Base-by-base conservation (phyloP, 1,139 yeast species). In the Taiozyma onychis region DNA sequence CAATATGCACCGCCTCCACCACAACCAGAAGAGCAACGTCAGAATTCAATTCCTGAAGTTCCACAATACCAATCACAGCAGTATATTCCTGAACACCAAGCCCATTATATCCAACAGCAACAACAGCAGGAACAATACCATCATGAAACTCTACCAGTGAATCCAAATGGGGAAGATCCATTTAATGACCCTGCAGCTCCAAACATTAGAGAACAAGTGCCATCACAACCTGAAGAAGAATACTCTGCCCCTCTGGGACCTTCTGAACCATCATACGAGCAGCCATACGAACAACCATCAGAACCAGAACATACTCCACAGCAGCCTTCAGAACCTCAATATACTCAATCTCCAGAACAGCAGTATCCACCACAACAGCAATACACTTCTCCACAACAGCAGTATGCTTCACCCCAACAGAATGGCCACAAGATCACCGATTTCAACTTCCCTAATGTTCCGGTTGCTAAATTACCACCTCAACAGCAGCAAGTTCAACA, bases 381-480 rank as follows among this genome's bases (percentile, higher is more conserved):
- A 32, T 53, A 57, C 32, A 46, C 51, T 45, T 43, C 53, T 24
- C 51, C 55, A 13, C 49, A 52, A 26, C 28, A 13, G 11, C 30
- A 21, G 4, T 51, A 54, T 26, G 43, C 49, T 22, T 43, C 34
- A 13, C 39, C 43, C 32, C 43, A 24, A 39, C 51, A 41, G 47
- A 39, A 1, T 24, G 28, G 28, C 8, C n/a, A 24, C 18, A 65
- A 65, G 48, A 68, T 70, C 21, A 70, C 73, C 0, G 64, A 65
- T 45, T 65, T 64, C 49, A 62, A 67, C 47, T 71, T 71, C 52
- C 75, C 75, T 30, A 64, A 69, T 28, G 74, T 70, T 2, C 75
- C 75, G 3, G 52, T 61, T n/a, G 59, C 57, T 18, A 69, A 63
- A 47, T 49, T 66, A 27, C 34, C 27, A 10, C 58, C 58, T 10